These are phyloP conservation scores for Phytophthora chlamydospora DNA, from an alignment of 352 stramenopile genomes.

Conservation along the genomic window DNA sequence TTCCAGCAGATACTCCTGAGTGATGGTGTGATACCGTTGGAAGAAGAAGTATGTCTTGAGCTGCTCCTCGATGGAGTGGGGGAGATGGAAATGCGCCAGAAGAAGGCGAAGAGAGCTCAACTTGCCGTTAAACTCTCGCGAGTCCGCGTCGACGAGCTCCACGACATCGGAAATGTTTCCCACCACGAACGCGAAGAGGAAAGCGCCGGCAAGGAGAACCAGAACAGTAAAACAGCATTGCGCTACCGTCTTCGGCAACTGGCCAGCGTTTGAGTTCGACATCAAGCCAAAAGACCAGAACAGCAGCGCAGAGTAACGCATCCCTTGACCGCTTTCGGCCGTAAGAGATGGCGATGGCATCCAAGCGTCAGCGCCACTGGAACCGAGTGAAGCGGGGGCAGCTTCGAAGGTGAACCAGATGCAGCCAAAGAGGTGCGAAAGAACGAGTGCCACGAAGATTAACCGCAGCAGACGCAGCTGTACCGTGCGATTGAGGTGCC, in stretches of 20 bases:
- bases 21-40: slow-evolving; percentile 63
- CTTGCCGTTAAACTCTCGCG: slow-evolving; percentile 60
- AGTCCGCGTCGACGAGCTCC: slow-evolving; percentile 56
- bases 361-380: slow-evolving; percentile 11
- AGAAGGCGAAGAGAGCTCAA: slow-evolving; percentile 64
- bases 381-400: not conserved
- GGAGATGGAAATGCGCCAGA: slow-evolving; percentile 56
- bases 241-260: slow-evolving; percentile 40
- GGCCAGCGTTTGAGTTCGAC: slow-evolving; percentile 52
- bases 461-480: slow-evolving; percentile 55
- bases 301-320: slow-evolving; percentile 50
- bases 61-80: slow-evolving; percentile 47
- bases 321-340: not conserved
- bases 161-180: slow-evolving; percentile 68
- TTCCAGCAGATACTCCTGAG: slow-evolving; percentile 59
- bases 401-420: slow-evolving; percentile 65
- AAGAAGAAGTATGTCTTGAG: slow-evolving; percentile 80
- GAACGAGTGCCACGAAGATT: slow-evolving; percentile 49
- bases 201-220: slow-evolving; percentile 48
- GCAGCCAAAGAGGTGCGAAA: slow-evolving; percentile 58
- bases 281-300: slow-evolving; percentile 73
- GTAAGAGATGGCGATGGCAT: slow-evolving; percentile 10
- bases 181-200: slow-evolving; percentile 61
- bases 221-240: slow-evolving; percentile 58
- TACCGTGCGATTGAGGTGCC: slow-evolving; percentile 50